Evolutionary conservation across 2,329 filamentous ascomycete genomes (phyloP).

Genomic region (Proliferodiscus dingleyae): DNA sequence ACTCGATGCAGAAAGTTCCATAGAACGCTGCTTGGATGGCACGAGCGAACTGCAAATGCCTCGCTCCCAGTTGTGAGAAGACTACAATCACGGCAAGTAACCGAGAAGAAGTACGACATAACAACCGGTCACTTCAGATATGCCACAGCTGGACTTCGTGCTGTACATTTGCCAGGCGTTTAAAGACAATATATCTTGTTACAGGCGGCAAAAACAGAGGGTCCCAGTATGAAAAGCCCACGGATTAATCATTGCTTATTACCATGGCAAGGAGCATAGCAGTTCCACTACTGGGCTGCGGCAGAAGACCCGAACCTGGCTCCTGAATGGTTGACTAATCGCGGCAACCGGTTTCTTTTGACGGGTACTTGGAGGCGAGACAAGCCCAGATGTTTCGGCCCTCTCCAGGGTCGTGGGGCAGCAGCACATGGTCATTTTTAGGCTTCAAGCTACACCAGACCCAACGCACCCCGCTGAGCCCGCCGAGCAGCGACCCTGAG

Average conservation of each 20-base stretch:
- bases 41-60: too few species aligned
- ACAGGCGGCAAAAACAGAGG: conserved; percentile 11
- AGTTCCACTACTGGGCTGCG: conserved; percentile 3
- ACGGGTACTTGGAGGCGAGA: not conserved
- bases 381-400: not conserved
- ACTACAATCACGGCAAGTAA: too few species aligned
- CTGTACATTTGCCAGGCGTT: conserved; percentile 7
- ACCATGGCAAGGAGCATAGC: conserved; percentile 2
- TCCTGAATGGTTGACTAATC: not conserved
- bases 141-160: conserved; percentile 6
- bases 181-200: conserved; percentile 8
- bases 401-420: too few species aligned
- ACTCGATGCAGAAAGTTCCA: too few species aligned
- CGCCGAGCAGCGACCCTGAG: not conserved
- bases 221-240: conserved; percentile 6
- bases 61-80: too few species aligned
- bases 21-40: too few species aligned
- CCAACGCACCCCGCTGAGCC: not conserved
- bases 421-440: not conserved
- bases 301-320: not conserved
- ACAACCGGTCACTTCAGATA: too few species aligned
- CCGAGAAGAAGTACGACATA: too few species aligned
- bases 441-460: not conserved
- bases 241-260: not conserved
- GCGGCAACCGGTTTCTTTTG: conserved; percentile 7